Conservation (phyloP, 305 asterid species). For the Fraxinus xanthoxyloides region DNA sequence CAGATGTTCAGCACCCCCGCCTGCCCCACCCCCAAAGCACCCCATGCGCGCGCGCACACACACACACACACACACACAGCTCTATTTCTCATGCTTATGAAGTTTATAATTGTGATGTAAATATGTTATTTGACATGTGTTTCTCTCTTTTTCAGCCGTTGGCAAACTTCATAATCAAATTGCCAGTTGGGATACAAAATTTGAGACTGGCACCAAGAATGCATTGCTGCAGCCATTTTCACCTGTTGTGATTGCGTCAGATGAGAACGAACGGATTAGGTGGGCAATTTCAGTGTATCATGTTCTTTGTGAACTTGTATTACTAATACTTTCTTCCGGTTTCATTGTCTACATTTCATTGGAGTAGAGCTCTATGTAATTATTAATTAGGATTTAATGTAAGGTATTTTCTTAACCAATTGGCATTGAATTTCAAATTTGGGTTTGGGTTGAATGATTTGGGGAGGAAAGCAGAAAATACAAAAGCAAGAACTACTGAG, state of each 20-base stretch:
- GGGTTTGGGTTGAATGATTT: neutral
- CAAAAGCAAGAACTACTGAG: neutral
- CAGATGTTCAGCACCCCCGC: neutral
- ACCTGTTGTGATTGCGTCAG: constrained; percentile 90
- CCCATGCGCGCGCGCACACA: too few relatives aligned
- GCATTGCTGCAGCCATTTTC: constrained; percentile 90
- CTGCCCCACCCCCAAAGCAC: neutral
- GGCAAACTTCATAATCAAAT: constrained; percentile 83
- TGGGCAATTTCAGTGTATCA: constrained; percentile 29
- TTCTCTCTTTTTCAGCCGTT: constrained; percentile 56
- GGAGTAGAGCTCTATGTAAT: constrained; percentile 2
- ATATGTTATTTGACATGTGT: neutral
- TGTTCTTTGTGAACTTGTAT: constrained; percentile 4
- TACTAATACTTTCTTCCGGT: neutral
- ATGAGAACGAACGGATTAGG: constrained; percentile 93
- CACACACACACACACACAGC: neutral
- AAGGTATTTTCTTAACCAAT: neutral
- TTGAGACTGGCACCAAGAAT: constrained; percentile 80
- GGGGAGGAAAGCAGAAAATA: neutral
- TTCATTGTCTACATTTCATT: constrained; percentile 9
- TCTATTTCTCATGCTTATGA: neutral
- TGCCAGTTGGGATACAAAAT: constrained; percentile 99
- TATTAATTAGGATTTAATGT: neutral
- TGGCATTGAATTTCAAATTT: neutral
- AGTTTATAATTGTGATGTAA: neutral